These are phyloP conservation scores for Penicillium turbatum DNA, from an alignment of 495 filamentous ascomycete genomes.

Conservation along the genomic window DNA sequence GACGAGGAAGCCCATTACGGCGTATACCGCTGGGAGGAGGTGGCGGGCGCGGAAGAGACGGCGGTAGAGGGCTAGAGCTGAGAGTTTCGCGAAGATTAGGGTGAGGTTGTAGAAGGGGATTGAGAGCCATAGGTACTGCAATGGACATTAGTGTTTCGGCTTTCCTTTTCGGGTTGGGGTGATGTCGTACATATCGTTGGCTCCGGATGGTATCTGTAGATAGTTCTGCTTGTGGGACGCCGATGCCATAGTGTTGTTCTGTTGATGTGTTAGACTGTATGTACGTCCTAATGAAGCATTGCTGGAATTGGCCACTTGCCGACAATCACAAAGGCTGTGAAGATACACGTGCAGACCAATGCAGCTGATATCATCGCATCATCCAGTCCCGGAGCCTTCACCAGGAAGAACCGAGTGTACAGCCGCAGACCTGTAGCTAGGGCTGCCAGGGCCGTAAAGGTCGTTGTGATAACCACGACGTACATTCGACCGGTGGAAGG, in stretches of 20 bases:
- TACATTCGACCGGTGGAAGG: slow-evolving; percentile 5
- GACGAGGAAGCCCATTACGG: slow-evolving; percentile 31
- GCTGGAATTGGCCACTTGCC: slow-evolving; percentile 17
- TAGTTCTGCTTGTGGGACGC: neutral
- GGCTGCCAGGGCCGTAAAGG: slow-evolving; percentile 23
- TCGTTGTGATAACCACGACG: slow-evolving; percentile 17
- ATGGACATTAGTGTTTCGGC: neutral
- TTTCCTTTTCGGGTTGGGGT: neutral
- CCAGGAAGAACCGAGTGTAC: slow-evolving; percentile 27
- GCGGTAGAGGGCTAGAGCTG: slow-evolving; percentile 37
- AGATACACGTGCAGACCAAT: slow-evolving; percentile 27
- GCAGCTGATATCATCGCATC: slow-evolving; percentile 30
- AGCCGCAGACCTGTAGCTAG: slow-evolving; percentile 32
- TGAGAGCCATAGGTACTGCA: slow-evolving; percentile 35
- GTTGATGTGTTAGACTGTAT: slow-evolving; percentile 5
- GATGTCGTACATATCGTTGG: slow-evolving; percentile 16
- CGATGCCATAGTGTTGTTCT: slow-evolving; percentile 21
- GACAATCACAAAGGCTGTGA: slow-evolving; percentile 26
- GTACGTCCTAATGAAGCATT: neutral
- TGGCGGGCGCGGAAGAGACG: slow-evolving; percentile 35
- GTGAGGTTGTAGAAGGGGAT: slow-evolving; percentile 41
- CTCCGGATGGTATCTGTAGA: neutral
- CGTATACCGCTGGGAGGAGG: slow-evolving; percentile 28
- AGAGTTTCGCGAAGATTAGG: slow-evolving; percentile 44
- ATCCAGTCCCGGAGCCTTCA: slow-evolving; percentile 35